Conservation (phyloP, 192 early-diverging fungal genomes). For the Coemansia sp. region DNA sequence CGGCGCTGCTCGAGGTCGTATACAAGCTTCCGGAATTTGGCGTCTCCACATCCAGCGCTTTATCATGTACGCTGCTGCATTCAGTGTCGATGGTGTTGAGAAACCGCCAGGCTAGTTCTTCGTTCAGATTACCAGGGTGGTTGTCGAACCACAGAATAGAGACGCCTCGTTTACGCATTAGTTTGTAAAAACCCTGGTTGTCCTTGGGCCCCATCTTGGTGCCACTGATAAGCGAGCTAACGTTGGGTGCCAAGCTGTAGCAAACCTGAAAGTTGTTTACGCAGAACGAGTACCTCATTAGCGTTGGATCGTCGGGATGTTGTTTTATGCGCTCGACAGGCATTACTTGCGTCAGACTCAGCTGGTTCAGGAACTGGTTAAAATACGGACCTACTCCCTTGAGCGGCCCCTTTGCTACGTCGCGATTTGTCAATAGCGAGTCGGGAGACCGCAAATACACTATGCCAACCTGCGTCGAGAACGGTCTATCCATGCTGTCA, state of each 20-base stretch:
- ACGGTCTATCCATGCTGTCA: constrained; percentile 43
- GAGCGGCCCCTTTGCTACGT: constrained; percentile 37
- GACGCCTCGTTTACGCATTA: constrained; percentile 35
- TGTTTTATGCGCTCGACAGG: constrained; percentile 25
- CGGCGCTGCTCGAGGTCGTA: background rate
- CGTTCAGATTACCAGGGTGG: constrained; percentile 28
- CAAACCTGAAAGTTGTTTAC: constrained; percentile 36
- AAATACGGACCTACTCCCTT: constrained; percentile 39
- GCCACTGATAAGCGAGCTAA: constrained; percentile 48
- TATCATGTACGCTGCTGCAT: background rate
- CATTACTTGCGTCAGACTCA: constrained; percentile 14
- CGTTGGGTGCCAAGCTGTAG: constrained; percentile 50
- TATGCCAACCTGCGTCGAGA: constrained; percentile 35
- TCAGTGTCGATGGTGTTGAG: constrained; percentile 9
- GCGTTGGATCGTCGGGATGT: constrained; percentile 18
- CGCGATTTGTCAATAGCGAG: constrained; percentile 30
- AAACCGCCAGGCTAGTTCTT: constrained; percentile 36
- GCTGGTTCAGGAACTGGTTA: constrained; percentile 27
- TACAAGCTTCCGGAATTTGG: background rate
- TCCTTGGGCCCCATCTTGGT: constrained; percentile 23
- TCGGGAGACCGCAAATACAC: constrained; percentile 46
- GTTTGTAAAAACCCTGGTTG: constrained; percentile 34
- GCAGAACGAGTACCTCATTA: constrained; percentile 37
- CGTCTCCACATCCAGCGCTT: background rate
- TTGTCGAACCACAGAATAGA: constrained; percentile 49